These are phyloP conservation scores for Excoecaria agallocha DNA, from an alignment of 345 rosid species.

Conservation along the genomic window DNA sequence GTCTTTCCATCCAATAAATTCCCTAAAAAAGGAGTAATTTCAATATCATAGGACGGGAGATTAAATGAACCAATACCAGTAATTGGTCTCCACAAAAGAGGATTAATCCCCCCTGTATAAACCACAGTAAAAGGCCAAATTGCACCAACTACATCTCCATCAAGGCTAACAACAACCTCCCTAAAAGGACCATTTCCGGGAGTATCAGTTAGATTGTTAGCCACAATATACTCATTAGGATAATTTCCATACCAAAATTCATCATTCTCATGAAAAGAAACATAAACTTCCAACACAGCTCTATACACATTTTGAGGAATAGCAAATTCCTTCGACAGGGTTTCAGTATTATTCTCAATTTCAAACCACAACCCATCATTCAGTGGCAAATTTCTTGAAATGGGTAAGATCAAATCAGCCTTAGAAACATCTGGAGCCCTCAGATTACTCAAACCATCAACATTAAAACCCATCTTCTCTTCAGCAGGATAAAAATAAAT, in stretches of 20 bases:
- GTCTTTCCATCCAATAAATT: conserved; percentile 58
- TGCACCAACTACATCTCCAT: conserved; percentile 57
- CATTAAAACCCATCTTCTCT: conserved; percentile 10
- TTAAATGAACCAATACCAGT: conserved; percentile 74
- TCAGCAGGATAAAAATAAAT: conserved; percentile 60
- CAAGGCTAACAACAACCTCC: conserved; percentile 74
- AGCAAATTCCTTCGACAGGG: conserved; percentile 43
- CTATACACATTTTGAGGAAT: conserved; percentile 76
- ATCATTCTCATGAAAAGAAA: conserved; percentile 87
- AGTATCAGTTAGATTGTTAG: conserved; percentile 45
- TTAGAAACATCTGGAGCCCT: conserved; percentile 35
- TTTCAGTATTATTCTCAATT: conserved; percentile 47
- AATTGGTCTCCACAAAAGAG: conserved; percentile 81
- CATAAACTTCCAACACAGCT: conserved; percentile 85
- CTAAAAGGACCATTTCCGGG: conserved; percentile 89
- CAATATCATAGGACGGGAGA: conserved; percentile 84
- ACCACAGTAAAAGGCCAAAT: conserved; percentile 90
- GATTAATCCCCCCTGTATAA: conserved; percentile 81
- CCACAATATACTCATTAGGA: conserved; percentile 64
- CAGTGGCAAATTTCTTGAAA: conserved; percentile 61
- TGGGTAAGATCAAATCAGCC: conserved; percentile 76
- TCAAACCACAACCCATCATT: conserved; percentile 90
- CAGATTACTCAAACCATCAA: conserved; percentile 12
- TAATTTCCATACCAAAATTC: conserved; percentile 80
- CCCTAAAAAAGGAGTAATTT: conserved; percentile 67